Percentiles rank a stretch among this genome's conserved stretches.
Conservation (phyloP, 768 basidiomycete genomes). For the Suillus fuscotomentosus region DNA sequence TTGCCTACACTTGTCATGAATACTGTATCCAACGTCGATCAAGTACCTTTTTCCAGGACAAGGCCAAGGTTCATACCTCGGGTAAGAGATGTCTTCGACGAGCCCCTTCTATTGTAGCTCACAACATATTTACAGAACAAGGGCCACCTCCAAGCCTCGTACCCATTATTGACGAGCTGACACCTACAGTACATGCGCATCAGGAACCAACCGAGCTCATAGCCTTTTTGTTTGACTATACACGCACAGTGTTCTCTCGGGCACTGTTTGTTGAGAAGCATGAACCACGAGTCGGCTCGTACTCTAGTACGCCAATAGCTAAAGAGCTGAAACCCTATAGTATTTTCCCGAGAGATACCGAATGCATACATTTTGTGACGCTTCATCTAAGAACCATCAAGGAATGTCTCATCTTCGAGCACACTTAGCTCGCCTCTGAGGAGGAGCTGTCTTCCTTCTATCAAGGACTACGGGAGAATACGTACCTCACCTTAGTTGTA, state of each 20-base stretch:
- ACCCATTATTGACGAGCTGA: neutral
- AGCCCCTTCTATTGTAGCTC: neutral
- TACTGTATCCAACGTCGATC: neutral
- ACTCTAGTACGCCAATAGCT: neutral
- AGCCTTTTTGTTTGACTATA: neutral
- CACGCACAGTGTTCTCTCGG: slow-evolving; percentile 2
- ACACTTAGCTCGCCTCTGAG: neutral
- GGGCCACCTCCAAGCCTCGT: neutral
- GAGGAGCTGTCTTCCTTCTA: neutral
- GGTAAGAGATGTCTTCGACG: neutral
- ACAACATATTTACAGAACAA: neutral
- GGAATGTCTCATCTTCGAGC: neutral
- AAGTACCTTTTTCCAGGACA: neutral
- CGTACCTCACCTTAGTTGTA: neutral
- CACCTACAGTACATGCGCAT: neutral
- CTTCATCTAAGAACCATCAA: neutral
- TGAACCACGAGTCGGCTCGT: neutral
- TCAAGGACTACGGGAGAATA: neutral
- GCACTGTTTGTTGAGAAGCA: neutral
- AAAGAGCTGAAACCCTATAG: neutral
- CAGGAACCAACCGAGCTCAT: slow-evolving; percentile 1
- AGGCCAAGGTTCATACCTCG: neutral
- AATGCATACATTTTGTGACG: neutral
- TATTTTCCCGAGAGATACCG: neutral
- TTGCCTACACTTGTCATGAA: neutral